Conservation (phyloP, 805 yeast genomes). For the Teunomyces pallodes region DNA sequence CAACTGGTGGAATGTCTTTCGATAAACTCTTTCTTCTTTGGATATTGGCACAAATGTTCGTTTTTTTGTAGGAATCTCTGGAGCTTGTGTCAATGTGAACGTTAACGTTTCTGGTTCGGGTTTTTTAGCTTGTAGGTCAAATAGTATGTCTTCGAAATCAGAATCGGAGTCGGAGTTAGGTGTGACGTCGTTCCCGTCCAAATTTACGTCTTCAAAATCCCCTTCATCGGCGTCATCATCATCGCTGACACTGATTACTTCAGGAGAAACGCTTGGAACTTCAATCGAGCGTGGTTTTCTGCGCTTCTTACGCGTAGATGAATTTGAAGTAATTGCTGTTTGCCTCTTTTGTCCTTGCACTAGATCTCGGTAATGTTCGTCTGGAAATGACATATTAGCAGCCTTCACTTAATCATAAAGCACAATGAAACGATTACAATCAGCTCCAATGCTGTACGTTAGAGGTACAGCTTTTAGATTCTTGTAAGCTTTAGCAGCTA, state of each 20-base stretch:
- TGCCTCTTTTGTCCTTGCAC: not conserved
- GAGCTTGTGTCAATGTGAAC: constrained; percentile 9
- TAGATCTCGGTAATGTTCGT: not conserved
- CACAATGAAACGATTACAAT: too few species aligned
- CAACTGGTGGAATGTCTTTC: constrained; percentile 58
- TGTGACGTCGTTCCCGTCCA: not conserved
- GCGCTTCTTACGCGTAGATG: constrained; percentile 1
- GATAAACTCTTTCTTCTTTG: constrained; percentile 51
- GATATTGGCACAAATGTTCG: constrained; percentile 37
- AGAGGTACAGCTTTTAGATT: too few species aligned
- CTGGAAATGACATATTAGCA: not conserved
- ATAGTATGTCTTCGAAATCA: constrained; percentile 24
- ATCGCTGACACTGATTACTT: not conserved
- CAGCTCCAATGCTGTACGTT: too few species aligned
- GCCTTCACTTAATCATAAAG: not conserved
- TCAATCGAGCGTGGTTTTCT: not conserved
- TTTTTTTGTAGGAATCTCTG: constrained; percentile 17
- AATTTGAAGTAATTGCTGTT: not conserved
- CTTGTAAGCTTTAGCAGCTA: not conserved
- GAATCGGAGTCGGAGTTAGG: constrained; percentile 18
- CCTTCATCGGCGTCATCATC: constrained; percentile 8
- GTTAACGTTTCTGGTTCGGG: not conserved
- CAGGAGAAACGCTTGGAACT: not conserved
- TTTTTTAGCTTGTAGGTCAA: constrained; percentile 6
- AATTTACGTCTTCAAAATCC: constrained; percentile 17